Evolutionary conservation across 73 alveolate species (phyloP), one percentile per base, ranked within the genome.

Genomic region (Stentor coeruleus): DNA sequence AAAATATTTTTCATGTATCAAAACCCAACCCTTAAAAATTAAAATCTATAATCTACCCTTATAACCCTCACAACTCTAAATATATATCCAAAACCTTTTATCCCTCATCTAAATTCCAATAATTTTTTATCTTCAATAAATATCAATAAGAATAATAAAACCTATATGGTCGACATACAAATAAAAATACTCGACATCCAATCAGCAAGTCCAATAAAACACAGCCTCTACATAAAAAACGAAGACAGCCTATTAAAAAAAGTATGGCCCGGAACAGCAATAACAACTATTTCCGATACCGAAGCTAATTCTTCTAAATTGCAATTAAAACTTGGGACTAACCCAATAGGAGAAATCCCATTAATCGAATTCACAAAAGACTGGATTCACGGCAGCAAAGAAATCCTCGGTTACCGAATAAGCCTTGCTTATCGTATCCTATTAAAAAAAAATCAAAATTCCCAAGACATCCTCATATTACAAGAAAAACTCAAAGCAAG

Each of bases 151-250:
- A n/a, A n/a, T n/a, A n/a, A n/a, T n/a, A n/a, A n/a, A n/a, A n/a
- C n/a, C n/a, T n/a, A n/a, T n/a, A 49, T 49, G 66, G 66, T 49
- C 66, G 66, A 49, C 66, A 49, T 49, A 6, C 66, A 49, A 49
- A 11, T 49, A 49, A 49, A 49, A 49, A 49, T 49, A 6, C 66
- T 49, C 20, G 66, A 49, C 20, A 49, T 49, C 20, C 66, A 49
- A 49, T 11, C 66, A 6, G 66, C 66, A 49, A 49, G 66, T 49
- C 66, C 66, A 6, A 20, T 20, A 20, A 49, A 49, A 20, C 66
- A 49, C 66, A 49, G 66, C 20, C 66, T 49, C 20, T 49, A 11
- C 66, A 49, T 49, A 6, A 49, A 49, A 49, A 49, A 6, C 66
- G 66, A 49, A 20, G 66, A 49, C 6, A 49, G 20, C 66, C 6